phyloP scores from a whole-genome alignment of 169 alveolate genomes.

The Haemoproteus tartakovskyi region DNA sequence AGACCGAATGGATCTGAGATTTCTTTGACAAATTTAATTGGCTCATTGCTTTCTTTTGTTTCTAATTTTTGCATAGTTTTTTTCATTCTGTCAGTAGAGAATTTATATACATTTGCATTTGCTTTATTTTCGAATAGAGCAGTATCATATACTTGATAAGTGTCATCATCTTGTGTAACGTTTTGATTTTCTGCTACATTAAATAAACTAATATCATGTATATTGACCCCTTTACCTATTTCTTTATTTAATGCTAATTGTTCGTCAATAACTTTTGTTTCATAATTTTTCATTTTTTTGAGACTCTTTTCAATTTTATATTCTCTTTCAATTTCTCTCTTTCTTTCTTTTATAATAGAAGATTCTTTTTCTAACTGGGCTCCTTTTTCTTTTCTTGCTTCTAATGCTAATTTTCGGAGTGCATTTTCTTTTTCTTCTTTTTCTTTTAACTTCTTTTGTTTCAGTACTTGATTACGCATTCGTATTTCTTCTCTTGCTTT shows the following conservation, averaged over 20 bases:
- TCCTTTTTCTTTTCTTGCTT: conserved; percentile 86
- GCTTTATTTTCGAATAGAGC: conserved; percentile 22
- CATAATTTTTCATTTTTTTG: conserved; percentile 64
- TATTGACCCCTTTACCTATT: conserved; percentile 34
- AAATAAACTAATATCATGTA: conserved; percentile 40
- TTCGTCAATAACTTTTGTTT: conserved; percentile 55
- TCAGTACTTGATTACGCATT: conserved; percentile 88
- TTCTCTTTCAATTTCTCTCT: conserved; percentile 81
- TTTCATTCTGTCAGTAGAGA: conserved; percentile 53
- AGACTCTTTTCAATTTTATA: conserved; percentile 77
- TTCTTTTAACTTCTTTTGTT: conserved; percentile 85
- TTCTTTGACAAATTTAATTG: conserved; percentile 85
- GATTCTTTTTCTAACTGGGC: conserved; percentile 11
- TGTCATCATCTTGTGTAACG: conserved; percentile 11
- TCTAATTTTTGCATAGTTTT: conserved; percentile 68
- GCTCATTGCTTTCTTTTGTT: conserved; percentile 82
- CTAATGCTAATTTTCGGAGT: conserved; percentile 87
- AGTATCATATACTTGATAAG: conserved; percentile 56
- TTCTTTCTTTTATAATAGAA: conserved; percentile 68
- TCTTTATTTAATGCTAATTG: conserved; percentile 32
- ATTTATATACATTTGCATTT: conserved; percentile 25
- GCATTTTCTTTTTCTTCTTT: conserved; percentile 90
- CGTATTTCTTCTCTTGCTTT: conserved; percentile 95
- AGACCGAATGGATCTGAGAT: conserved; percentile 87
- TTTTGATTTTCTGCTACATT: conserved; percentile 9